Conservation (phyloP, 2,329 filamentous ascomycete species). For the Penicillium sp. region DNA sequence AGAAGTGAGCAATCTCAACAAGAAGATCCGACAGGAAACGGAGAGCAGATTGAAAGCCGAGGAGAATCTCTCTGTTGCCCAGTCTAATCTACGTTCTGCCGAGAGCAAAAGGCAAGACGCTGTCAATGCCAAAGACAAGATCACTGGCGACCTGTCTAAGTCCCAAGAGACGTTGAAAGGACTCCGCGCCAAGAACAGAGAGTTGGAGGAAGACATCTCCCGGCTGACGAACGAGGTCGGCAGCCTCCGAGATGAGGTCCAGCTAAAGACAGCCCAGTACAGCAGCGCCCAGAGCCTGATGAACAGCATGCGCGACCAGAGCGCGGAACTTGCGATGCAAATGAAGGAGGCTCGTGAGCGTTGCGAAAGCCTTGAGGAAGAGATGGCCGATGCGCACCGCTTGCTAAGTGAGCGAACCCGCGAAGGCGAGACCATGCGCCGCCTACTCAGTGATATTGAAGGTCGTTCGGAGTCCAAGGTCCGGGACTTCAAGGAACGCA, state of each 20-base stretch:
- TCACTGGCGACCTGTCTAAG: slow-evolving; percentile 64
- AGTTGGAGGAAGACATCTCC: slow-evolving; percentile 69
- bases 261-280: slow-evolving; percentile 82
- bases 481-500: slow-evolving; percentile 79
- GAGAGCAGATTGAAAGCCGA: slow-evolving; percentile 69
- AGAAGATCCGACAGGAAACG: slow-evolving; percentile 72
- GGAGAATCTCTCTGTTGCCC: slow-evolving; percentile 68
- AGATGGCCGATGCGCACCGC: slow-evolving; percentile 81
- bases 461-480: slow-evolving; percentile 74
- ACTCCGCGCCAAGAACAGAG: slow-evolving; percentile 57
- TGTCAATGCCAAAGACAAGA: slow-evolving; percentile 67
- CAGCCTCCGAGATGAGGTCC: slow-evolving; percentile 70
- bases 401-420: slow-evolving; percentile 82
- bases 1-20: slow-evolving; percentile 73
- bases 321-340: slow-evolving; percentile 80
- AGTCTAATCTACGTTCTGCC: slow-evolving; percentile 71
- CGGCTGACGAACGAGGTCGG: slow-evolving; percentile 66
- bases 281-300: slow-evolving; percentile 79
- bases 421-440: slow-evolving; percentile 91
- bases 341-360: slow-evolving; percentile 83
- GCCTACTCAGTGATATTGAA: slow-evolving; percentile 81
- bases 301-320: slow-evolving; percentile 89
- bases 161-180: slow-evolving; percentile 66
- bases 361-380: slow-evolving; percentile 84
- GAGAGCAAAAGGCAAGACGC: slow-evolving; percentile 78